A percentile compares a stretch with the other conserved stretches of the same genome.
Evolutionary conservation across 108 stramenopile genomes (phyloP).

Genomic region (Conticribra guillardii): DNA sequence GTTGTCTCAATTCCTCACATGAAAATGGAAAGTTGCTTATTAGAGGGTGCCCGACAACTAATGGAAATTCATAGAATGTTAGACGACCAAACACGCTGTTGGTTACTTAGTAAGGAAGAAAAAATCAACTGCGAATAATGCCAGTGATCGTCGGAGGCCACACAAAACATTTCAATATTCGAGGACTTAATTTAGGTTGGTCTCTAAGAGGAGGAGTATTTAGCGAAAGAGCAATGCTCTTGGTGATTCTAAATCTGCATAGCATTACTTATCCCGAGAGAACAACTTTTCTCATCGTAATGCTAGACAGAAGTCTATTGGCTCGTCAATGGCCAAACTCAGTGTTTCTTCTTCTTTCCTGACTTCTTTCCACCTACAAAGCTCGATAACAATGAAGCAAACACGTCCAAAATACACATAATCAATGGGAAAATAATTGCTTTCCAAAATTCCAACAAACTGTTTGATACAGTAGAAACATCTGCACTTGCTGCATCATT

Average conservation of each 20-base stretch:
- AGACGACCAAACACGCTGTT: not conserved
- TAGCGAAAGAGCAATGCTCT: too few species aligned
- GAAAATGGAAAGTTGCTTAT: slow-evolving; percentile 4
- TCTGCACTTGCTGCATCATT: too few species aligned
- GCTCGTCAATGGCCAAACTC: not conserved
- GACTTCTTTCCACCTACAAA: slow-evolving; percentile 6
- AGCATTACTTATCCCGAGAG: too few species aligned
- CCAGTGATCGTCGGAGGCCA: too few species aligned
- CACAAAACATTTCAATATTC: too few species aligned
- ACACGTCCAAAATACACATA: slow-evolving; percentile 9
- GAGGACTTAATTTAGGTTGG: too few species aligned
- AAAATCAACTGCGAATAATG: too few species aligned
- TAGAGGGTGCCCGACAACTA: not conserved
- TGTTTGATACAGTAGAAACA: slow-evolving; percentile 28
- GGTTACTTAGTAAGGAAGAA: too few species aligned
- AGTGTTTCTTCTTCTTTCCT: slow-evolving; percentile 15
- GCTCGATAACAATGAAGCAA: slow-evolving; percentile 19
- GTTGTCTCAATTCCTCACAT: slow-evolving; percentile 77
- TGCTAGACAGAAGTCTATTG: too few species aligned
- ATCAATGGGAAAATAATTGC: slow-evolving; percentile 27
- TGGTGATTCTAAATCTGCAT: too few species aligned
- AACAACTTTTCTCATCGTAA: too few species aligned
- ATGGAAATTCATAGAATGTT: not conserved
- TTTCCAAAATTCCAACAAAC: slow-evolving; percentile 22
- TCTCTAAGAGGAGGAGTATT: too few species aligned